Conservation (phyloP, 2,329 filamentous ascomycete genomes). For the Botrytis squamosa region DNA sequence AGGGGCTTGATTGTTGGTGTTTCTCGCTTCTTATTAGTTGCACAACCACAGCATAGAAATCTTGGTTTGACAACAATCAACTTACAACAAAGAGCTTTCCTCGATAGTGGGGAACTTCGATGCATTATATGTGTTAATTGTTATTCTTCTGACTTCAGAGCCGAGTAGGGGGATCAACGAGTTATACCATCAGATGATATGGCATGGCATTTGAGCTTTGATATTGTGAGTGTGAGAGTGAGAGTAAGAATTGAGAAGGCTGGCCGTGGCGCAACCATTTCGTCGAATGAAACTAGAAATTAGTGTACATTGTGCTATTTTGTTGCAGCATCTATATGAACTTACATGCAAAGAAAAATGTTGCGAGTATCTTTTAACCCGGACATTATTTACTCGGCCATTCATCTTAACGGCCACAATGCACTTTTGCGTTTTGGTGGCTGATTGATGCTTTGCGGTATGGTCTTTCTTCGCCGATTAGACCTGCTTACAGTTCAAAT, state of each 20-base stretch:
- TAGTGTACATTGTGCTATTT: constrained; percentile 1
- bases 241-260: constrained; percentile 15
- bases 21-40: constrained; percentile 1
- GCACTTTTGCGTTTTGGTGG: background rate
- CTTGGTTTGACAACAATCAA: background rate
- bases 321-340: background rate
- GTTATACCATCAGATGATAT: constrained; percentile 19
- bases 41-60: background rate
- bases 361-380: background rate
- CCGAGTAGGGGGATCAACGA: background rate
- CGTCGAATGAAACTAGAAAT: background rate
- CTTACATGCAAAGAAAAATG: background rate
- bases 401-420: background rate
- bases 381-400: background rate
- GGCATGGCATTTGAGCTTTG: constrained; percentile 12
- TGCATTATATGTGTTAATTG: background rate
- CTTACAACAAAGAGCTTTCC: background rate
- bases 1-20: background rate
- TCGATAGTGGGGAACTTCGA: background rate
- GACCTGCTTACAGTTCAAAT: background rate
- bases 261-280: constrained; percentile 11
- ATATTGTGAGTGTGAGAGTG: background rate
- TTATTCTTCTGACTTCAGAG: background rate
- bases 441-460: background rate
- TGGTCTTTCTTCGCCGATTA: constrained; percentile 4